Evolutionary conservation across 2,329 filamentous ascomycete species (phyloP).

Genomic region (Coleophoma cylindrospora): DNA sequence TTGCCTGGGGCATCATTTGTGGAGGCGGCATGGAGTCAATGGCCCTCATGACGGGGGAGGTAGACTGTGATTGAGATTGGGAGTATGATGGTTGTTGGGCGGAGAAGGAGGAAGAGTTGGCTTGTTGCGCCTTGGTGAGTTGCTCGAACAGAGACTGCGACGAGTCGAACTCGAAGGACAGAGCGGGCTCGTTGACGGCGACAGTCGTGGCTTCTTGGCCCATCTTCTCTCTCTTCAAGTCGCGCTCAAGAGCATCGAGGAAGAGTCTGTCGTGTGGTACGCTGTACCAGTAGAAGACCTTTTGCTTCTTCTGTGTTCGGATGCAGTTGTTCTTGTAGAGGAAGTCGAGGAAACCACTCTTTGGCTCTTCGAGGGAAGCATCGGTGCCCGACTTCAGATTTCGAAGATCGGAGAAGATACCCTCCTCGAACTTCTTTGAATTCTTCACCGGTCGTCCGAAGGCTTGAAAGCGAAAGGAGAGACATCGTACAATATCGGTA

Average conservation of each 20-base stretch:
- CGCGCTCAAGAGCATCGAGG: slow-evolving; percentile 92
- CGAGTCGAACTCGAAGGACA: slow-evolving; percentile 98
- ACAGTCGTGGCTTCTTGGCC: slow-evolving; percentile 95
- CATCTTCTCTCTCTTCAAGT: slow-evolving; percentile 99
- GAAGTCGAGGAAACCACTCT: slow-evolving; percentile 97
- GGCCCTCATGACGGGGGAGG: slow-evolving; percentile 83
- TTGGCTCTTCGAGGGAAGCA: slow-evolving; percentile 95
- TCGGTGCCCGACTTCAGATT: slow-evolving; percentile 98
- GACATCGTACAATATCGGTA: slow-evolving; percentile 96
- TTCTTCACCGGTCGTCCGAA: slow-evolving; percentile 98
- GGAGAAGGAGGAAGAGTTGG: slow-evolving; percentile 94
- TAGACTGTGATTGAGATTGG: slow-evolving; percentile 66
- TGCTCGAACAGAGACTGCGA: slow-evolving; percentile 99
- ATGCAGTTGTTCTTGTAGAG: slow-evolving; percentile 99
- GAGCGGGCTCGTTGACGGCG: slow-evolving; percentile 91
- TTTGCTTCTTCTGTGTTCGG: slow-evolving; percentile 99
- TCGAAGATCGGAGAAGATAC: slow-evolving; percentile 96
- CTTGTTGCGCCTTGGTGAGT: slow-evolving; percentile 98
- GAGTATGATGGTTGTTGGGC: slow-evolving; percentile 57
- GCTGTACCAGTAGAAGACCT: slow-evolving; percentile 99
- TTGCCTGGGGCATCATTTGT: slow-evolving; percentile 65
- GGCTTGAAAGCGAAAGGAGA: slow-evolving; percentile 97
- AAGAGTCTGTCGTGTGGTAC: slow-evolving; percentile 97
- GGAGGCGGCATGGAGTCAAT: slow-evolving; percentile 94
- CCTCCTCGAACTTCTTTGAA: slow-evolving; percentile 99